These are phyloP conservation scores for Plasmodium blacklocki DNA, from an alignment of 169 alveolate species.

Conservation along the genomic window DNA sequence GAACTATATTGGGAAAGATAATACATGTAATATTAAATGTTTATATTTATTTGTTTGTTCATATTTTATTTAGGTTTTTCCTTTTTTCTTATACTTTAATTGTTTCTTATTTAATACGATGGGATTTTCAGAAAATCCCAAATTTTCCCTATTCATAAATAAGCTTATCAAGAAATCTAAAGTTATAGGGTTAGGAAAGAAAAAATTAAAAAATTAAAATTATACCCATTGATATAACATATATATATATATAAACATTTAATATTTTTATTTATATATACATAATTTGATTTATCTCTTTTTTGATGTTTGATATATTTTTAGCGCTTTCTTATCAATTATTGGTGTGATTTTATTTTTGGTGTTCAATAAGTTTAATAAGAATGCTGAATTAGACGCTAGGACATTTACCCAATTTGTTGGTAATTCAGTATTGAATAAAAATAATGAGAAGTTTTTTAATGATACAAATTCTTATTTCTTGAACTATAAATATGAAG, in stretches of 20 bases:
- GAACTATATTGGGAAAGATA: too few species aligned
- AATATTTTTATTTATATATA: not conserved
- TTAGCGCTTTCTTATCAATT: conserved; percentile 13
- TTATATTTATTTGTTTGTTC: too few species aligned
- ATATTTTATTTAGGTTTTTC: conserved; percentile 1
- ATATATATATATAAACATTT: not conserved
- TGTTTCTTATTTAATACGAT: conserved; percentile 7
- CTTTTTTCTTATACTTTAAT: conserved; percentile 1
- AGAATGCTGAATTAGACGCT: conserved; percentile 56
- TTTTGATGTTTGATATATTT: conserved; percentile 10
- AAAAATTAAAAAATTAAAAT: not conserved
- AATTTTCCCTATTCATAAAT: conserved; percentile 18
- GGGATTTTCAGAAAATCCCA: conserved; percentile 76
- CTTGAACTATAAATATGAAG: conserved; percentile 22
- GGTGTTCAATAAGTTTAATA: conserved; percentile 34
- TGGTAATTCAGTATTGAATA: conserved; percentile 47
- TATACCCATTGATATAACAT: not conserved
- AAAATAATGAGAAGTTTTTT: conserved; percentile 36
- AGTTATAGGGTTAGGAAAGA: conserved; percentile 56
- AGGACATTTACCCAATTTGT: conserved; percentile 51
- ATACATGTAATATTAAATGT: too few species aligned
- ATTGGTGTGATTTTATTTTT: conserved; percentile 47
- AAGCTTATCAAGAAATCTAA: conserved; percentile 26
- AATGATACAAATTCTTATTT: conserved; percentile 32
- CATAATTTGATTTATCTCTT: not conserved